Conservation (phyloP, 768 basidiomycete species). For the Auricularia sp. region DNA sequence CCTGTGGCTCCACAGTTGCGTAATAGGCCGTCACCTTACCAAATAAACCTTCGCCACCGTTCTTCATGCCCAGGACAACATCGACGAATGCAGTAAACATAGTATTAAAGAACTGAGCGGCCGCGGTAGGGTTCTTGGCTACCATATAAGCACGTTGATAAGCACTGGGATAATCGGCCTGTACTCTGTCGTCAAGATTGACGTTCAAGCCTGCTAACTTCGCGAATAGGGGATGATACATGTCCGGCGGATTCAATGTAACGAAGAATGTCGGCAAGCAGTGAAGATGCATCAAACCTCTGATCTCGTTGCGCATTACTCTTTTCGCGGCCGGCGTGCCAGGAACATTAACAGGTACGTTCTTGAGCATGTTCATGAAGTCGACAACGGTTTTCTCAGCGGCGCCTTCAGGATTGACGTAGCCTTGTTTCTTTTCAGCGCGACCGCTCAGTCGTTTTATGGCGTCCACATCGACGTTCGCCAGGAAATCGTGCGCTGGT, state of each 20-base stretch:
- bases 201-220: not conserved
- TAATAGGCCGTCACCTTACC: constrained; percentile 2
- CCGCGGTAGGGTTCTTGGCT: not conserved
- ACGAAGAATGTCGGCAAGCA: not conserved
- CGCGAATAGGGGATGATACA: not conserved
- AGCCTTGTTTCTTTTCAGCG: not conserved
- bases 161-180: not conserved
- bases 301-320: not conserved
- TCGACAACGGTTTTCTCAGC: not conserved
- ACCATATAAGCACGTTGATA: not conserved
- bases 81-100: not conserved
- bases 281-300: not conserved
- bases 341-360: not conserved
- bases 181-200: not conserved
- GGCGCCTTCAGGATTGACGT: not conserved
- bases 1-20: constrained; percentile 5
- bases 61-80: not conserved
- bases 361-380: not conserved
- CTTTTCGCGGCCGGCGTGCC: not conserved
- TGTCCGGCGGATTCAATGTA: not conserved
- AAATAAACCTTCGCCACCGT: constrained; percentile 3
- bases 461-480: not conserved
- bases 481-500: not conserved
- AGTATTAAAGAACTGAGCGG: not conserved
- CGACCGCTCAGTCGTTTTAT: not conserved